Percentiles rank a stretch among this genome's conserved stretches.
phyloP scores from a whole-genome alignment of 169 alveolate species.

The Theileria parva region DNA sequence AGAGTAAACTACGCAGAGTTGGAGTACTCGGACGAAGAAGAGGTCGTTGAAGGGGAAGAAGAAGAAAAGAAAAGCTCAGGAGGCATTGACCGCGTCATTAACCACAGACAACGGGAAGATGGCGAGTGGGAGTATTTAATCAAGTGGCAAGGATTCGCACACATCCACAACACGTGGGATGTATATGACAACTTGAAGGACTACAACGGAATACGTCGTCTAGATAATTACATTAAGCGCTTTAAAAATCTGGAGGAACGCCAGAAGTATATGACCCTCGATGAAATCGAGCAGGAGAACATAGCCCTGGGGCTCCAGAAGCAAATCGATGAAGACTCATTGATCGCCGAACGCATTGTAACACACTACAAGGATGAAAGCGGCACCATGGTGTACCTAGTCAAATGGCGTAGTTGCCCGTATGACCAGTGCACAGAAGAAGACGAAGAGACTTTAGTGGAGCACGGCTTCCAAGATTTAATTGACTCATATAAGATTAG shows the following conservation, averaged over 20 bases:
- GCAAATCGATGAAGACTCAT: constrained; percentile 88
- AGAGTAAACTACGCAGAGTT: constrained; percentile 66
- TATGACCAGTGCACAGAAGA: constrained; percentile 90
- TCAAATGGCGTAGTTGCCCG: constrained; percentile 87
- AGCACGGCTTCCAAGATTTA: constrained; percentile 77
- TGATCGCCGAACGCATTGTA: constrained; percentile 85
- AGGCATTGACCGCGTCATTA: constrained; percentile 76
- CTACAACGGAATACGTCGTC: constrained; percentile 79
- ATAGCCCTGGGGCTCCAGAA: constrained; percentile 83
- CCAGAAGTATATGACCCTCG: constrained; percentile 83
- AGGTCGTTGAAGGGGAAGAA: constrained; percentile 44
- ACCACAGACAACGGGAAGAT: constrained; percentile 69
- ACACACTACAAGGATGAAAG: constrained; percentile 68
- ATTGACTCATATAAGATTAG: constrained; percentile 78
- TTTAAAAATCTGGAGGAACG: constrained; percentile 74
- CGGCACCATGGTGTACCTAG: constrained; percentile 72
- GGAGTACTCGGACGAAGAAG: constrained; percentile 52
- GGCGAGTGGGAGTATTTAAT: constrained; percentile 80
- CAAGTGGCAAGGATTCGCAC: constrained; percentile 88
- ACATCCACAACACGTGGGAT: constrained; percentile 88
- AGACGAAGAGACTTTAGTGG: constrained; percentile 78
- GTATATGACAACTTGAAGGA: constrained; percentile 78
- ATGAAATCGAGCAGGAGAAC: constrained; percentile 87
- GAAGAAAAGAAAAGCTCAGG: constrained; percentile 68
- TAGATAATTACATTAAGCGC: constrained; percentile 83